Base-by-base conservation (phyloP, 2,329 filamentous ascomycete genomes). In the Ploettnerulaceae sp. region DNA sequence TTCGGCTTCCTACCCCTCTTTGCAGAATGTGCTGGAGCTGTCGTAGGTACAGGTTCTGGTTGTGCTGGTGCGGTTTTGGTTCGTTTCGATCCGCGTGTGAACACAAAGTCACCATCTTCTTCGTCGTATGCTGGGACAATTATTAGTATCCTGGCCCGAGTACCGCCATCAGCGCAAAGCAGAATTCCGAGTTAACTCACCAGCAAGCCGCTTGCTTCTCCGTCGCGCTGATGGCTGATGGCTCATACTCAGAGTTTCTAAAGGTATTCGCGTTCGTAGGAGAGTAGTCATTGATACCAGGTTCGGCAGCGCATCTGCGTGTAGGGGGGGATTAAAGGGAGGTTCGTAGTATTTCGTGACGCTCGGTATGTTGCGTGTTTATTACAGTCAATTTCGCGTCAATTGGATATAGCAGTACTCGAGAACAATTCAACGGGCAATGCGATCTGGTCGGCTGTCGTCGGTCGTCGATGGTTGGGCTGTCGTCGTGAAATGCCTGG, bases 41-140 rank as follows among this genome's bases (percentile, higher is more conserved):
- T 56, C 20, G 66, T 64, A 7, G 70, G 67, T 36, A 70, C 66
- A 15, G 67, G 63, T 46, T 72, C 69, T 33, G 66, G 59, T 61
- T 64, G 50, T 41, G 65, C 65, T 47, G 74, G 69, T 48, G 73
- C 72, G 33, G 76, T 75, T 67, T 84, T 88, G 51, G 74, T 72
- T 60, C 77, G 69, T 61, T 86, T 86, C 8, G 81, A 72, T 52
- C 75, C 81, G 56, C 85, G 78, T 53, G 82, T 80, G 64, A 89
- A 90, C 48, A 80, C 72, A 58, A 90, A 90, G 53, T 86, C 86
- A 58, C 85, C 86, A 69, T 86, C 82, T 60, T 85, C 77, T 65
- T 90, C 85, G 58, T 87, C 83, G 58, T 83, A 84, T 52, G 67
- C 72, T 70, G 45, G 5, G 26, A 25, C 18, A 8, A 12, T 37